Evolutionary conservation across 345 rosid species (phyloP).

Genomic region (Citrus mangshanensis): DNA sequence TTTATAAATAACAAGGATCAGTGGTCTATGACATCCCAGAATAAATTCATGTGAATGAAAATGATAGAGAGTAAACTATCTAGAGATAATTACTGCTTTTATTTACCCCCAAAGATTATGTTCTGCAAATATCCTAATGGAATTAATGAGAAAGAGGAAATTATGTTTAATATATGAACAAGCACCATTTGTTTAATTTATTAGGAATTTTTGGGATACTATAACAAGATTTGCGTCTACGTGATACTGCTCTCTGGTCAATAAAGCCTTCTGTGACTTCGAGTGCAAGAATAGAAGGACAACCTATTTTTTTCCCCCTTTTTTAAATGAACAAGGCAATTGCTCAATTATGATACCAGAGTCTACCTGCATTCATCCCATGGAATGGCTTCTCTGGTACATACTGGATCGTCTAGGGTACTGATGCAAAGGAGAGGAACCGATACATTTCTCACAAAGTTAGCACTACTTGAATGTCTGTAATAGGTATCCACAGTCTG

Average conservation of each 20-base stretch:
- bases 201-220: no score
- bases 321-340: background rate
- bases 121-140: background rate
- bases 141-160: background rate
- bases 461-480: conserved; percentile 28
- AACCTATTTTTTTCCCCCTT: no score
- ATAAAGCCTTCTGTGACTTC: background rate
- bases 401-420: conserved; percentile 42
- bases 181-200: background rate
- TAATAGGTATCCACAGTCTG: conserved; percentile 40
- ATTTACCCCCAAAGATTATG: conserved; percentile 4
- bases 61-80: background rate
- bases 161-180: background rate
- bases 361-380: conserved; percentile 41
- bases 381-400: conserved; percentile 40
- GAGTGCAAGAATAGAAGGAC: background rate
- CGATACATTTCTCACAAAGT: conserved; percentile 28
- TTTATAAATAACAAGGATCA: background rate
- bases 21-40: background rate
- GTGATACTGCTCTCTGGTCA: background rate
- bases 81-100: background rate
- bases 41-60: background rate
- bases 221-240: background rate
- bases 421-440: conserved; percentile 38
- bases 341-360: background rate